phyloP scores from a whole-genome alignment of 179 eudicot genomes.

The Silene coronaria region DNA sequence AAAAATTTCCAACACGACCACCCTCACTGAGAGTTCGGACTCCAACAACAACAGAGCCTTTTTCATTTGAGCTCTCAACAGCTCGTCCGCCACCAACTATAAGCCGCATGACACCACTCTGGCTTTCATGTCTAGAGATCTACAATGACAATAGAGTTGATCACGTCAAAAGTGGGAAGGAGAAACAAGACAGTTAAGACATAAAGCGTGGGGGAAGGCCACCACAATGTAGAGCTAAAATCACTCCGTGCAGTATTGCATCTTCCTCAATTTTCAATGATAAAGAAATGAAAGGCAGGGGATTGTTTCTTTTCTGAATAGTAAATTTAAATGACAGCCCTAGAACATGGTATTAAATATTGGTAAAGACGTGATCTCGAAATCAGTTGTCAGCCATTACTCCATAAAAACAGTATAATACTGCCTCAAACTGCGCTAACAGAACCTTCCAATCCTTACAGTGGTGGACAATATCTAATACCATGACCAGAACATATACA shows the following conservation, averaged over 20 bases:
- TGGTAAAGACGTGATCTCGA: no score
- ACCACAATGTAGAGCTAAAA: neutral
- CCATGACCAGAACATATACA: neutral
- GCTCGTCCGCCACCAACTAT: slow-evolving; percentile 98
- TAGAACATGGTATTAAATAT: no score
- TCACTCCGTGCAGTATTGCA: slow-evolving; percentile 1
- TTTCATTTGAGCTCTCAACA: slow-evolving; percentile 57
- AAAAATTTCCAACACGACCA: slow-evolving; percentile 94
- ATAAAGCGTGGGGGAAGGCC: neutral
- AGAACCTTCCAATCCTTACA: no score
- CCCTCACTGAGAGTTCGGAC: slow-evolving; percentile 99
- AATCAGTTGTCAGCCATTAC: no score
- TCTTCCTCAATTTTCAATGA: neutral
- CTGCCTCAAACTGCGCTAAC: no score
- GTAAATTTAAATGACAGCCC: neutral
- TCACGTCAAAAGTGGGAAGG: slow-evolving; percentile 12
- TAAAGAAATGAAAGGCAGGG: neutral
- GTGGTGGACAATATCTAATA: neutral
- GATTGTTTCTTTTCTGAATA: neutral
- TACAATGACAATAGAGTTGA: slow-evolving; percentile 22
- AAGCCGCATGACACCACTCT: slow-evolving; percentile 96
- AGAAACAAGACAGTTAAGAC: neutral
- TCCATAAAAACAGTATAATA: no score
- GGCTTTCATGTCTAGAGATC: slow-evolving; percentile 78
- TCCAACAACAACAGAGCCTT: slow-evolving; percentile 93